Evolutionary conservation across 2,329 filamentous ascomycete genomes (phyloP).

Genomic region (Xylaria sp.): DNA sequence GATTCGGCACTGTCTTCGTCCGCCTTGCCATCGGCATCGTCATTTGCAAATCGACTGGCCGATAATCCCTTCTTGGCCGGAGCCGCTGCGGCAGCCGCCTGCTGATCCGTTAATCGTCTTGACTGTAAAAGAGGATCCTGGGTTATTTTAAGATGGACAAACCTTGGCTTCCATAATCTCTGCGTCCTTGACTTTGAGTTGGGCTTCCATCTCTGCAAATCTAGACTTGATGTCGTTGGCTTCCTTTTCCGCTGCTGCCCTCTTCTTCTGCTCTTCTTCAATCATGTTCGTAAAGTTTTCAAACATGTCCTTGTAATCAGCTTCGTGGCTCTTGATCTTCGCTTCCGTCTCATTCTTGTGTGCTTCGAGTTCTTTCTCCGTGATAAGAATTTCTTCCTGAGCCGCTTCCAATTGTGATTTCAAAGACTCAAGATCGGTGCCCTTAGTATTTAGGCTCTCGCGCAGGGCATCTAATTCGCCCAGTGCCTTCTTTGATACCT

Average conservation of each 20-base stretch:
- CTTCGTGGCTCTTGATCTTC: slow-evolving; percentile 64
- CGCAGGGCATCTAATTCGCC: slow-evolving; percentile 45
- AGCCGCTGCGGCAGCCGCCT: slow-evolving; percentile 60
- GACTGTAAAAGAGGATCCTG: neutral
- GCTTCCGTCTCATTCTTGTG: slow-evolving; percentile 63
- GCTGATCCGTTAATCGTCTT: slow-evolving; percentile 32
- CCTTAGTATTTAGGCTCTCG: slow-evolving; percentile 50
- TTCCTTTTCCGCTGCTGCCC: slow-evolving; percentile 48
- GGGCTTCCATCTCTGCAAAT: slow-evolving; percentile 53
- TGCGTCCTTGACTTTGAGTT: slow-evolving; percentile 68
- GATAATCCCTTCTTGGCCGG: slow-evolving; percentile 62
- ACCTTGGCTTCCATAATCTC: slow-evolving; percentile 72
- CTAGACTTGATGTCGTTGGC: slow-evolving; percentile 48
- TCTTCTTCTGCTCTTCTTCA: slow-evolving; percentile 65
- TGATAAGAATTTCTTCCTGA: slow-evolving; percentile 52
- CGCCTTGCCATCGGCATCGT: slow-evolving; percentile 51
- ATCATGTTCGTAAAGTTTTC: slow-evolving; percentile 70
- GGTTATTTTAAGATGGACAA: slow-evolving; percentile 22
- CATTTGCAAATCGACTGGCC: slow-evolving; percentile 64
- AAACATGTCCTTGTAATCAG: slow-evolving; percentile 72
- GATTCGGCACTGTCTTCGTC: slow-evolving; percentile 50
- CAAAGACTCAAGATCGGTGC: slow-evolving; percentile 48
- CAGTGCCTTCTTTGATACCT: slow-evolving; percentile 49
- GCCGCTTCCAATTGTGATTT: slow-evolving; percentile 58
- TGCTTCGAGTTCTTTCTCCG: slow-evolving; percentile 65